A percentile compares a stretch with the other conserved stretches of the same genome.
Conservation (phyloP, 192 early-diverging fungal species). For the Coemansia sp. region DNA sequence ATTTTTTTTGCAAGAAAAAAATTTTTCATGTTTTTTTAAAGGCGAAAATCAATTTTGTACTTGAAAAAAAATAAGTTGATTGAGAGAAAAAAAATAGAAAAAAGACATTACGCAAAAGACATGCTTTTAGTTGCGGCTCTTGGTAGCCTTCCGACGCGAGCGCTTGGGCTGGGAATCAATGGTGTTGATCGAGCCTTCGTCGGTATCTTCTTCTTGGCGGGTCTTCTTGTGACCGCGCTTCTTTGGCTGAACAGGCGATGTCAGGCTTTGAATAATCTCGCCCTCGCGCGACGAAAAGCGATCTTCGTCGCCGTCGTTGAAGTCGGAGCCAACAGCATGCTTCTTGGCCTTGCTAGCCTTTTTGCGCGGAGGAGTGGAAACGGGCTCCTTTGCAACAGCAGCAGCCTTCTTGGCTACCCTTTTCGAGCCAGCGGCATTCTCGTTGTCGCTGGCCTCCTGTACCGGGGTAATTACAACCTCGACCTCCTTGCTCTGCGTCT, state of each 20-base stretch:
- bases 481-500: conserved; percentile 8
- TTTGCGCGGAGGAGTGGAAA: conserved; percentile 20
- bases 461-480: conserved; percentile 13
- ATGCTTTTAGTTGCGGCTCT: conserved; percentile 26
- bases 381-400: not conserved
- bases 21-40: not conserved
- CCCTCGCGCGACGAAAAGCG: conserved; percentile 44
- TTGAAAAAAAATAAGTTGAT: not conserved
- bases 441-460: conserved; percentile 11
- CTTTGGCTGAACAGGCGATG: conserved; percentile 36
- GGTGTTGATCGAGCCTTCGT: conserved; percentile 26
- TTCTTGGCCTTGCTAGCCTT: conserved; percentile 35
- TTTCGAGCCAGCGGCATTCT: conserved; percentile 1
- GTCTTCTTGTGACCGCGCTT: conserved; percentile 39
- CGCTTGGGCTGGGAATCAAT: conserved; percentile 39
- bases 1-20: not conserved
- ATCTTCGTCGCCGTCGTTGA: conserved; percentile 1
- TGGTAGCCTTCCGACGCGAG: conserved; percentile 36
- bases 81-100: conserved; percentile 1
- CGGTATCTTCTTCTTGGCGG: conserved; percentile 37
- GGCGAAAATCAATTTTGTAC: not conserved
- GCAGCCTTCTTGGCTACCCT: conserved; percentile 7
- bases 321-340: conserved; percentile 13
- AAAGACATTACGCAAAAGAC: not conserved
- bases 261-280: conserved; percentile 50